Evolutionary conservation across 2,329 filamentous ascomycete species (phyloP).

Genomic region (Fusarium sp.): DNA sequence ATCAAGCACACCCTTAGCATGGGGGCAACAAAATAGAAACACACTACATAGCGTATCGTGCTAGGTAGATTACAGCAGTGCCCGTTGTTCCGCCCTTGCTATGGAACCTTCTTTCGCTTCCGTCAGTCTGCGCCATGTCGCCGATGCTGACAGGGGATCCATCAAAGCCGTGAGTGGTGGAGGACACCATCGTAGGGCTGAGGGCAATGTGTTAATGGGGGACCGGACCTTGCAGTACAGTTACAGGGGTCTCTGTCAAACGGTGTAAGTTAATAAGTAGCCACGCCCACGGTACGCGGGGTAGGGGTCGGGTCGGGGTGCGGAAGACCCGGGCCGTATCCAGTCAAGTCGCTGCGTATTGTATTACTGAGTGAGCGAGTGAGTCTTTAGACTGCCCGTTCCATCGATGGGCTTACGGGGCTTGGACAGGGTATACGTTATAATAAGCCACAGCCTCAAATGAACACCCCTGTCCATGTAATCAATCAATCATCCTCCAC

Average conservation of each 20-base stretch:
- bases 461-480: slow-evolving; percentile 19
- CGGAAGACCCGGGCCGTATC: slow-evolving; percentile 29
- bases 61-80: slow-evolving; percentile 17
- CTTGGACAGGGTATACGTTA: slow-evolving; percentile 23
- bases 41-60: slow-evolving; percentile 10
- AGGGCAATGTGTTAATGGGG: slow-evolving; percentile 6
- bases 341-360: slow-evolving; percentile 26
- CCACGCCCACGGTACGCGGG: slow-evolving; percentile 3
- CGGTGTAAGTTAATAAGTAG: slow-evolving; percentile 16
- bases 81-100: slow-evolving; percentile 15
- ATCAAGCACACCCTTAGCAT: slow-evolving; percentile 22
- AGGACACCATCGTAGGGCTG: slow-evolving; percentile 33
- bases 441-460: slow-evolving; percentile 39
- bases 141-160: slow-evolving; percentile 36
- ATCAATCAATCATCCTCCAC: slow-evolving; percentile 3
- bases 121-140: slow-evolving; percentile 38
- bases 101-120: slow-evolving; percentile 30
- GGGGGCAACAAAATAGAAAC: slow-evolving; percentile 40
- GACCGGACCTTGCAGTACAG: slow-evolving; percentile 28
- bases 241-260: slow-evolving; percentile 19
- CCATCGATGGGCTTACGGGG: slow-evolving; percentile 27
- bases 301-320: slow-evolving; percentile 7
- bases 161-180: slow-evolving; percentile 28
- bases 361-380: neutral
- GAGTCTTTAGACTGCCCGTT: neutral